Evolutionary conservation across 306 rosid genomes (phyloP).

Genomic region (Cyamopsis tetragonoloba): DNA sequence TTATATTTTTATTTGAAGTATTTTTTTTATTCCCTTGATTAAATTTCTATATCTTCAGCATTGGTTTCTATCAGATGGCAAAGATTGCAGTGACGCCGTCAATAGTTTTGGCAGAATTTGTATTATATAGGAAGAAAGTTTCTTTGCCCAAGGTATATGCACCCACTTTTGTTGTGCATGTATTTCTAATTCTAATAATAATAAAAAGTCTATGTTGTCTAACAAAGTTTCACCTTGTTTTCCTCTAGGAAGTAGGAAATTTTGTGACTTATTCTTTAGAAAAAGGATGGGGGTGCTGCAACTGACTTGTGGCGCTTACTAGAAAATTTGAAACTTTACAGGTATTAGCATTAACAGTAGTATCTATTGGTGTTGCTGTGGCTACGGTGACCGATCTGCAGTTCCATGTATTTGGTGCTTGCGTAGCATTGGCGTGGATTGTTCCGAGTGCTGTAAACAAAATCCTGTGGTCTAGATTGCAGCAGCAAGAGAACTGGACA

Average conservation of each 20-base stretch:
- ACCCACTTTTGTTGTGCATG: conserved; percentile 19
- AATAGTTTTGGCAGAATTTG: conserved; percentile 79
- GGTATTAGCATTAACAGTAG: conserved; percentile 64
- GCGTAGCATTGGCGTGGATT: conserved; percentile 84
- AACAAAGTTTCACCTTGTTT: background rate
- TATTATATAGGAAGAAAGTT: conserved; percentile 65
- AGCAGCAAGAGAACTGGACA: conserved; percentile 87
- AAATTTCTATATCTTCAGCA: conserved; percentile 56
- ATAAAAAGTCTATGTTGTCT: background rate
- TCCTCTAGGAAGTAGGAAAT: background rate
- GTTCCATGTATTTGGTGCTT: conserved; percentile 77
- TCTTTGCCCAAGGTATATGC: conserved; percentile 60
- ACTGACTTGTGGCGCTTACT: background rate
- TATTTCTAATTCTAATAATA: background rate
- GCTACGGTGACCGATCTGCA: conserved; percentile 87
- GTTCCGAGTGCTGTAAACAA: conserved; percentile 81
- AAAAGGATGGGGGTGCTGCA: no score
- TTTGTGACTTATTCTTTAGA: background rate
- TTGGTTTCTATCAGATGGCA: conserved; percentile 96
- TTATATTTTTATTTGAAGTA: conserved; percentile 14
- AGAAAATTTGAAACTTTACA: conserved; percentile 32
- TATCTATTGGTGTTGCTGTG: conserved; percentile 73
- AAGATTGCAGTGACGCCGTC: conserved; percentile 92
- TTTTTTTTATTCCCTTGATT: conserved; percentile 16
- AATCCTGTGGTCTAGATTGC: conserved; percentile 88